A percentile compares a stretch with the other conserved stretches of the same genome.
phyloP scores from a whole-genome alignment of 768 basidiomycete genomes.

The Agaricus sinodeliciosus region DNA sequence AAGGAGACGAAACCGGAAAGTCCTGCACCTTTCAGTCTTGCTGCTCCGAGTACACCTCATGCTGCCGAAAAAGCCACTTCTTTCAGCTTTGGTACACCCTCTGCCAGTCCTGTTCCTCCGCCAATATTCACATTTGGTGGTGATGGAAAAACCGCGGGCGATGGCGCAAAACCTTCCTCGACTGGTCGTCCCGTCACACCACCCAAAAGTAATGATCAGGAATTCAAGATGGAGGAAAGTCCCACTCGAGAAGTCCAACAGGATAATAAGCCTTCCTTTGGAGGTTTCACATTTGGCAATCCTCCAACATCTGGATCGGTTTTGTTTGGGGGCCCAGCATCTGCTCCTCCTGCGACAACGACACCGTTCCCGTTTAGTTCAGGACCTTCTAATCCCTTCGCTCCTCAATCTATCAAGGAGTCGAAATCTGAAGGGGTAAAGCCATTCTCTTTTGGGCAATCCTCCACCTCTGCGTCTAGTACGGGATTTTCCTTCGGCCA shows the following conservation, averaged over 20 bases:
- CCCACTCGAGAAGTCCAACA: constrained; percentile 60
- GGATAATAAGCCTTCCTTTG: constrained; percentile 31
- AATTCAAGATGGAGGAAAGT: constrained; percentile 79
- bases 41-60: constrained; percentile 28
- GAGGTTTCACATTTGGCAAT: constrained; percentile 41
- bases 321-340: constrained; percentile 24
- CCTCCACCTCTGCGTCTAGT: constrained; percentile 15
- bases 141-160: constrained; percentile 37
- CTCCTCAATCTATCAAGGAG: constrained; percentile 25
- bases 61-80: constrained; percentile 20
- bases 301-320: constrained; percentile 20
- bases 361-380: constrained; percentile 38
- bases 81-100: constrained; percentile 38
- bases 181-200: constrained; percentile 54
- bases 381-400: constrained; percentile 39
- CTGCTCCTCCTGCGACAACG: constrained; percentile 15
- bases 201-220: constrained; percentile 55
- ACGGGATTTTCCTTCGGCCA: constrained; percentile 40
- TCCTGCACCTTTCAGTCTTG: constrained; percentile 39
- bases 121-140: constrained; percentile 45
- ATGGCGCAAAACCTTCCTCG: constrained; percentile 22
- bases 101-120: constrained; percentile 17
- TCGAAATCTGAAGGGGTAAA: constrained; percentile 39
- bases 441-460: constrained; percentile 41
- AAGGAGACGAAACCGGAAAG: constrained; percentile 12